A percentile compares a stretch with the other conserved stretches of the same genome.
Conservation (phyloP, 202 grass and related monocot genomes). For the Setaria italica region DNA sequence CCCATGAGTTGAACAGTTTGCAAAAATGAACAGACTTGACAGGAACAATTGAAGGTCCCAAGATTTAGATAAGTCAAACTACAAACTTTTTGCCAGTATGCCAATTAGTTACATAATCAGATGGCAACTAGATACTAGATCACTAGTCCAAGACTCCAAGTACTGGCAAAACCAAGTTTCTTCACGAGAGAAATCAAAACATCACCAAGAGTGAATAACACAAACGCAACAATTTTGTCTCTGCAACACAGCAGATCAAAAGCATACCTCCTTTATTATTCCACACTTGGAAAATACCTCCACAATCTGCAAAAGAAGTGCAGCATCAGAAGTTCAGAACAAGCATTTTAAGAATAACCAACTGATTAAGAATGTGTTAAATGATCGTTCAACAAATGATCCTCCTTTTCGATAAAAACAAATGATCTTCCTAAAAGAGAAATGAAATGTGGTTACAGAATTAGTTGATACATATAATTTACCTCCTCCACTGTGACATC, state of each 20-base stretch:
- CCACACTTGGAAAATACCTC: conserved; percentile 96
- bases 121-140: not conserved
- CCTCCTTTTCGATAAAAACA: no score
- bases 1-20: not conserved
- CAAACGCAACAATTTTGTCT: not conserved
- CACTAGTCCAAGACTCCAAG: not conserved
- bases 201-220: conserved; percentile 20
- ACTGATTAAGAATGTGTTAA: not conserved
- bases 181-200: not conserved
- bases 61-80: not conserved
- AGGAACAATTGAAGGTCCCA: conserved; percentile 11
- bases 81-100: conserved; percentile 1
- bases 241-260: conserved; percentile 34
- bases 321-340: conserved; percentile 23
- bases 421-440: conserved; percentile 30
- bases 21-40: conserved; percentile 7
- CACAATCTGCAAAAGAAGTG: conserved; percentile 75
- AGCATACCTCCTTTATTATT: conserved; percentile 90
- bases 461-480: conserved; percentile 45
- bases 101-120: conserved; percentile 23
- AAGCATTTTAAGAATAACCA: conserved; percentile 9
- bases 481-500: conserved; percentile 86
- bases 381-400: conserved; percentile 2
- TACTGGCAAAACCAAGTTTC: conserved; percentile 22
- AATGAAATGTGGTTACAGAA: conserved; percentile 32